Conservation (phyloP, 2,329 filamentous ascomycete species). For the Rhinocladiella mackenziei region DNA sequence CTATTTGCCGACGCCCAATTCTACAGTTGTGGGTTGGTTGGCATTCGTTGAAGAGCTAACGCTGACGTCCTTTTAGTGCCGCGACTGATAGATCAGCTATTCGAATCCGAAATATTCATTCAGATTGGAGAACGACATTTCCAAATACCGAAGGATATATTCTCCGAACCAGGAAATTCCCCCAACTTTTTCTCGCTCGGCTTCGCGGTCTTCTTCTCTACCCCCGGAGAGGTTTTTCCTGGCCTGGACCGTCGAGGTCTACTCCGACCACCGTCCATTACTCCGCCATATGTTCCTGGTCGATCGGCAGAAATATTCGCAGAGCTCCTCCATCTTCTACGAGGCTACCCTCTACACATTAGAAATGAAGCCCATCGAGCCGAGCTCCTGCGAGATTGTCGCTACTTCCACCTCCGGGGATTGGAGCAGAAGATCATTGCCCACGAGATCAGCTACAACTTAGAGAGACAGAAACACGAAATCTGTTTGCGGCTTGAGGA, state of each 20-base stretch:
- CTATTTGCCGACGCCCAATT: slow-evolving; percentile 94
- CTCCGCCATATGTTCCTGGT: slow-evolving; percentile 75
- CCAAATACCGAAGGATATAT: slow-evolving; percentile 82
- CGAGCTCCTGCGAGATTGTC: slow-evolving; percentile 75
- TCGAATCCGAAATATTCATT: slow-evolving; percentile 87
- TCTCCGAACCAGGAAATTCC: slow-evolving; percentile 79
- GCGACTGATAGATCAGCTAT: slow-evolving; percentile 82
- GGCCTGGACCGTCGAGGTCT: slow-evolving; percentile 74
- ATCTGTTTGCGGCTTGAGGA: slow-evolving; percentile 79
- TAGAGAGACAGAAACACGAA: slow-evolving; percentile 63
- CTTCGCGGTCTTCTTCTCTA: slow-evolving; percentile 81
- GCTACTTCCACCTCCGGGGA: slow-evolving; percentile 89
- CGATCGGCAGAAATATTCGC: slow-evolving; percentile 79
- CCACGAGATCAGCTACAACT: slow-evolving; percentile 71
- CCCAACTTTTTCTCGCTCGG: slow-evolving; percentile 94
- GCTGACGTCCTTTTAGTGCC: slow-evolving; percentile 58
- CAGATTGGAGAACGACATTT: slow-evolving; percentile 84
- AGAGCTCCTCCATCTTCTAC: slow-evolving; percentile 74
- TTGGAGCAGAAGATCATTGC: slow-evolving; percentile 83
- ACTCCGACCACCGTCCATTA: slow-evolving; percentile 79
- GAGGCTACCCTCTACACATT: slow-evolving; percentile 78
- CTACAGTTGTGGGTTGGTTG: slow-evolving; percentile 64
- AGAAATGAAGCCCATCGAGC: slow-evolving; percentile 70
- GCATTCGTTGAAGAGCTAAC: background rate
- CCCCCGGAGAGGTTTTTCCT: slow-evolving; percentile 75